These are phyloP conservation scores for Lichtheimia ornata DNA, from an alignment of 371 early-diverging fungal genomes.

Conservation along the genomic window DNA sequence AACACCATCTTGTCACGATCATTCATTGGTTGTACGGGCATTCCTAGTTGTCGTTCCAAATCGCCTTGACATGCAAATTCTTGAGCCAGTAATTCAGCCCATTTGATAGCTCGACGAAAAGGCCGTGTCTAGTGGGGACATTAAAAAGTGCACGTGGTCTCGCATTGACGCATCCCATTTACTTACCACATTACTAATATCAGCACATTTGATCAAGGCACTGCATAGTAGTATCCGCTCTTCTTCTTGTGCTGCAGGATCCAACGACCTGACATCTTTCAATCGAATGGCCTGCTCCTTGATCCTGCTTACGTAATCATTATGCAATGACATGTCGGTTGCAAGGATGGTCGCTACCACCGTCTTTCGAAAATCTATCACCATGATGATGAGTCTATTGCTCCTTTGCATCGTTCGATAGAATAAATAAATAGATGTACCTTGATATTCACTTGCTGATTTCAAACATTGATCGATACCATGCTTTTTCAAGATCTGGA, in stretches of 20 bases:
- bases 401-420: background rate
- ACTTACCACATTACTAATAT: constrained; percentile 72
- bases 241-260: constrained; percentile 23
- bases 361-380: constrained; percentile 63
- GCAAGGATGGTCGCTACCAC: constrained; percentile 73
- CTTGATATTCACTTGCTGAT: constrained; percentile 28
- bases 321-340: constrained; percentile 81
- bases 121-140: constrained; percentile 44
- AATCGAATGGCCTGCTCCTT: constrained; percentile 57
- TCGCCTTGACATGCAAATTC: constrained; percentile 65
- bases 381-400: background rate
- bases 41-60: constrained; percentile 56
- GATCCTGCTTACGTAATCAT: constrained; percentile 70
- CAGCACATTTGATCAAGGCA: constrained; percentile 80
- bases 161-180: too few relatives aligned
- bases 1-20: constrained; percentile 52
- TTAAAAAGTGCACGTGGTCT: background rate
- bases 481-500: constrained; percentile 76
- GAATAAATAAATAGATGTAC: constrained; percentile 18
- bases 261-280: constrained; percentile 8
- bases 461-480: constrained; percentile 46
- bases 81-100: constrained; percentile 56
- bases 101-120: constrained; percentile 52
- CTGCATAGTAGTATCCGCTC: constrained; percentile 61
- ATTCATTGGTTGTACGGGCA: constrained; percentile 53